Evolutionary conservation across 176 grass and related monocot genomes (phyloP), one percentile per base, ranked within the genome.

Genomic region (Triticum timopheevii): DNA sequence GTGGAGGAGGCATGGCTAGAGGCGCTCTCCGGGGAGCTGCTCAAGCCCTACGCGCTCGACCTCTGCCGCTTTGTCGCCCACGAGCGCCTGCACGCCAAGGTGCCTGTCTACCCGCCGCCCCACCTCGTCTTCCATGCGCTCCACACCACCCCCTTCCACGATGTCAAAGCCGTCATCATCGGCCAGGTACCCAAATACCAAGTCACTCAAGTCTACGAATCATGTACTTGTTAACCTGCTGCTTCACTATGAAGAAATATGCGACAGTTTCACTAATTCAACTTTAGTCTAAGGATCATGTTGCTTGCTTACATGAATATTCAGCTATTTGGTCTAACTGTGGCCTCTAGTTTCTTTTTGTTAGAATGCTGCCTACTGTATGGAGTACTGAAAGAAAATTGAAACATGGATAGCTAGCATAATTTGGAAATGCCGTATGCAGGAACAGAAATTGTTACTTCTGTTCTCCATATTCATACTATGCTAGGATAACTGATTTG

Each of bases 91-190:
- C 74, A 87, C 59, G 94, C 93, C 38, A 83, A 62, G 34, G 82
- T 90, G 40, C 88, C 96, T 0, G 82, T 98, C 24, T 98, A 94
- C 61, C 96, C 96, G 67, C 92, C 93, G 28, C 86, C 84, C 7
- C 87, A 94, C 52, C 92, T 94, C 13, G 86, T 94, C 13, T 98
- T 98, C 84, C 93, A 98, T 85, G 96, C 90, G 35, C 92, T 98
- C 28, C 90, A 98, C 49, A 80, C 90, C 17, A 96, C 93, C 8
- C 96, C 96, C 10, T 96, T 95, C 79, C 70, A 98, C 76, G 72
- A 85, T 30, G 88, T 98, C 69, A 98, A 95, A 83, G 96, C 90
- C 1, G 92, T 98, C 72, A 95, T 98, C 82, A 95, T 98, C 69
- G 96, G 93, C 34, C 96, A 98, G 92, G 96, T 98, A 91, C 33